Evolutionary conservation across 2,329 filamentous ascomycete species (phyloP).

Genomic region (Alternaria dauci): DNA sequence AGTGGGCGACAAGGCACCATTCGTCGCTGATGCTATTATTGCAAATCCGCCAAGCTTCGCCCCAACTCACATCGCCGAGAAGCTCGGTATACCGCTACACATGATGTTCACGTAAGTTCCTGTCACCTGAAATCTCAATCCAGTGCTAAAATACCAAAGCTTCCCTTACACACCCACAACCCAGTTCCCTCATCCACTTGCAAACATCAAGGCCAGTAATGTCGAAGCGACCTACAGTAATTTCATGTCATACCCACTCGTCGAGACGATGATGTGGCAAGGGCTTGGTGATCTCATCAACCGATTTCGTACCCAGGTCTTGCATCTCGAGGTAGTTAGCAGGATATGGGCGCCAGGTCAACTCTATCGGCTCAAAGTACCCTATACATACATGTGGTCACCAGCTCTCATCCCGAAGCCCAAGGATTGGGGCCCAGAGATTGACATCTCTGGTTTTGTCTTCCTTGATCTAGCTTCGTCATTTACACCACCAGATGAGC

Average conservation of each 20-base stretch:
- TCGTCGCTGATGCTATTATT: conserved; percentile 84
- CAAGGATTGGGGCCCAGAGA: conserved; percentile 71
- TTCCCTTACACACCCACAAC: conserved; percentile 81
- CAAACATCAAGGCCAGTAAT: conserved; percentile 76
- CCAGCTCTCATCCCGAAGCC: conserved; percentile 73
- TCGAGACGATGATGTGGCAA: conserved; percentile 76
- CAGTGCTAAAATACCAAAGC: conserved; percentile 39
- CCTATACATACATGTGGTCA: conserved; percentile 74
- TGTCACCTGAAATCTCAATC: not conserved
- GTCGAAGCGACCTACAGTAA: conserved; percentile 78
- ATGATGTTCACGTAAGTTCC: conserved; percentile 84
- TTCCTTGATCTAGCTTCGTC: conserved; percentile 74
- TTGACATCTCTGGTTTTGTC: conserved; percentile 80
- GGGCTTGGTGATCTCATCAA: conserved; percentile 79
- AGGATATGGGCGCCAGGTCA: conserved; percentile 80
- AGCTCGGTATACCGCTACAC: conserved; percentile 76
- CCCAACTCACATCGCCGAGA: conserved; percentile 78
- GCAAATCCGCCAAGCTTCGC: conserved; percentile 82
- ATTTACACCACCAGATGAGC: conserved; percentile 65
- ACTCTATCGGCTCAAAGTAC: conserved; percentile 75
- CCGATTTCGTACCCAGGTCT: conserved; percentile 72
- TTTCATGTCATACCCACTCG: conserved; percentile 80
- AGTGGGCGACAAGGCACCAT: conserved; percentile 70
- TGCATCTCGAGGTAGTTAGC: conserved; percentile 76
- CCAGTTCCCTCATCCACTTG: conserved; percentile 78